Conservation (phyloP, 345 rosid species). For the Streptanthus diversifolius region DNA sequence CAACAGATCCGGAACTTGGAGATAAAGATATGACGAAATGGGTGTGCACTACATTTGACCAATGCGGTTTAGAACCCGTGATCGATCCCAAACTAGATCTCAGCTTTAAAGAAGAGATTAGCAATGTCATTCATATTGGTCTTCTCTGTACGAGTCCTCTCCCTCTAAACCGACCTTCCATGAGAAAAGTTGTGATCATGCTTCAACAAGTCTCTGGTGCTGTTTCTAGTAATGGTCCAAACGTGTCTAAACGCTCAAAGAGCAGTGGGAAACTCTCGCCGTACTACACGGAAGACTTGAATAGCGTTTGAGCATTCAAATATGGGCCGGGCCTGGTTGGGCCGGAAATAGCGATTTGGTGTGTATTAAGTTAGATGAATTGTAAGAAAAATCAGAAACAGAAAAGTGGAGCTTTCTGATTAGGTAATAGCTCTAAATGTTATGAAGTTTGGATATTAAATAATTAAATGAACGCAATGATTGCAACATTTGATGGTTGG, state of each 20-base stretch:
- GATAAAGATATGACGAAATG: slow-evolving; percentile 79
- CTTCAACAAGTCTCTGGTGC: slow-evolving; percentile 51
- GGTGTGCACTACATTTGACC: slow-evolving; percentile 56
- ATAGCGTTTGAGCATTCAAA: slow-evolving; percentile 19
- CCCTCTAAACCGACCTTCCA: slow-evolving; percentile 80
- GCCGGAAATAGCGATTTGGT: not conserved
- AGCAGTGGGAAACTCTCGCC: slow-evolving; percentile 69
- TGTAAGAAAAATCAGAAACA: slow-evolving; percentile 17
- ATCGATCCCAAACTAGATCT: slow-evolving; percentile 62
- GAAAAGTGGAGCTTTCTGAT: slow-evolving; percentile 23
- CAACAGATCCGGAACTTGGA: slow-evolving; percentile 67
- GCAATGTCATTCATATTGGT: slow-evolving; percentile 61
- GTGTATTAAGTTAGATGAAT: not conserved
- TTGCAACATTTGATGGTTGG: slow-evolving; percentile 5
- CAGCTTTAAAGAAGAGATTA: slow-evolving; percentile 49
- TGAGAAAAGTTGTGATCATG: slow-evolving; percentile 88
- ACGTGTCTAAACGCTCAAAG: slow-evolving; percentile 26
- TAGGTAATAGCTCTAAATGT: slow-evolving; percentile 18
- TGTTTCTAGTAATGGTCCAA: slow-evolving; percentile 26
- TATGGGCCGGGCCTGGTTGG: slow-evolving; percentile 6
- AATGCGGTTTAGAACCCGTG: slow-evolving; percentile 47
- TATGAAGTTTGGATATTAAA: not conserved
- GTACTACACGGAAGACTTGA: slow-evolving; percentile 52
- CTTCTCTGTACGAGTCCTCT: slow-evolving; percentile 71
- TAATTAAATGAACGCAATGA: not conserved